These are phyloP conservation scores for Lablab purpureus DNA, from an alignment of 306 rosid genomes.

Conservation along the genomic window DNA sequence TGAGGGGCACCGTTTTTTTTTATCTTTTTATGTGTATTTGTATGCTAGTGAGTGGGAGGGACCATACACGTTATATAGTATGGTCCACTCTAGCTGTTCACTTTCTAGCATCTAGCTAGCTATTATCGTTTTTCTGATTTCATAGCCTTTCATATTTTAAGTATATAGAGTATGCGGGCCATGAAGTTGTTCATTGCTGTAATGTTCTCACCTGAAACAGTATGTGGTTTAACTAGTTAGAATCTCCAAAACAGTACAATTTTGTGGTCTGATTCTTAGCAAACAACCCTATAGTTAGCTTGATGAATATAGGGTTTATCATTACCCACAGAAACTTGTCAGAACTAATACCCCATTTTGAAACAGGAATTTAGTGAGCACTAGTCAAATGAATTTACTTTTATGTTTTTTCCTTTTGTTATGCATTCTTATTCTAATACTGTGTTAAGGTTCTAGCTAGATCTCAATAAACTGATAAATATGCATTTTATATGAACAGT, in stretches of 20 bases:
- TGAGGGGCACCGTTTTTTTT: conserved; percentile 39
- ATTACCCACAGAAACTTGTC: neutral
- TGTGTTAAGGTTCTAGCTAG: neutral
- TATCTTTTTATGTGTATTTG: neutral
- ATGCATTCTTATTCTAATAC: neutral
- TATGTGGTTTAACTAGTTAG: neutral
- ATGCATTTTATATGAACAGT: neutral
- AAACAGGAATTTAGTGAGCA: neutral
- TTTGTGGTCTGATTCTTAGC: conserved; percentile 1
- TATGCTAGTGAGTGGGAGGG: conserved; percentile 57
- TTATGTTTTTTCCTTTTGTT: neutral
- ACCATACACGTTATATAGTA: conserved; percentile 57
- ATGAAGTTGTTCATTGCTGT: conserved; percentile 45
- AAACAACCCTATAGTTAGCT: neutral
- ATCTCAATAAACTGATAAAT: neutral
- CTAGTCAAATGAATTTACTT: neutral
- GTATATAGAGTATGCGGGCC: conserved; percentile 48
- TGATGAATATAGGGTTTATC: conserved; percentile 10
- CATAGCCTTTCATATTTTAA: conserved; percentile 33
- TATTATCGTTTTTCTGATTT: conserved; percentile 21
- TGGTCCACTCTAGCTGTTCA: conserved; percentile 54
- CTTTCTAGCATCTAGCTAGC: conserved; percentile 1
- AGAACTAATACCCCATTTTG: neutral
- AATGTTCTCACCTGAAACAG: conserved; percentile 46
- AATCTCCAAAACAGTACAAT: neutral